These are phyloP conservation scores for Epichloe aotearoae DNA, from an alignment of 2,329 filamentous ascomycete genomes.

Conservation along the genomic window DNA sequence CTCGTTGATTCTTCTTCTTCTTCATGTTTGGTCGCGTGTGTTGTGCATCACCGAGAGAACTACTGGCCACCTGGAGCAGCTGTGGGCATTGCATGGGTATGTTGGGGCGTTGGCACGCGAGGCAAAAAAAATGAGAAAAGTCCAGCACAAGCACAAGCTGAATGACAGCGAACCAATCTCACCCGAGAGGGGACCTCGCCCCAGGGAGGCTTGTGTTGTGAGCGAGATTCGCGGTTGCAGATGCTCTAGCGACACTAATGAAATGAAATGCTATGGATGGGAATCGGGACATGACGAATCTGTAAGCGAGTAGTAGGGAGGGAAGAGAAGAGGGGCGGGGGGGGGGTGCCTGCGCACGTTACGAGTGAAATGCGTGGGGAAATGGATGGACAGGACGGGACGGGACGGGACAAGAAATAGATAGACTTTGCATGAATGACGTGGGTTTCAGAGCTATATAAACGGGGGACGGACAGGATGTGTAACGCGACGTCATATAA, in stretches of 20 bases:
- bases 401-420: slow-evolving; percentile 5
- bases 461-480: not conserved
- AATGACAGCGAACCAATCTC: no score
- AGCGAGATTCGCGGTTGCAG: not conserved
- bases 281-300: not conserved
- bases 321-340: not conserved
- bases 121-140: no score
- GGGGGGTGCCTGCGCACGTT: not conserved
- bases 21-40: not conserved
- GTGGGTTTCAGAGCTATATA: not conserved
- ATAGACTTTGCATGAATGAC: slow-evolving; percentile 11
- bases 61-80: not conserved
- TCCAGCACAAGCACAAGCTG: not conserved
- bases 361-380: not conserved
- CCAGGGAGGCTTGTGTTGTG: not conserved
- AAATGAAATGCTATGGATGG: not conserved
- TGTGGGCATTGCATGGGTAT: not conserved
- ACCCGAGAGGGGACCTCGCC: not conserved
- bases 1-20: not conserved
- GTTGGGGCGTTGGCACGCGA: not conserved
- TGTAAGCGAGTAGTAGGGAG: not conserved
- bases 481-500: not conserved
- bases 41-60: not conserved
- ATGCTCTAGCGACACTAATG: not conserved
- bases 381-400: not conserved